These are phyloP conservation scores for Lichtheimia hyalospora DNA, from an alignment of 371 early-diverging fungal genomes.

Conservation along the genomic window DNA sequence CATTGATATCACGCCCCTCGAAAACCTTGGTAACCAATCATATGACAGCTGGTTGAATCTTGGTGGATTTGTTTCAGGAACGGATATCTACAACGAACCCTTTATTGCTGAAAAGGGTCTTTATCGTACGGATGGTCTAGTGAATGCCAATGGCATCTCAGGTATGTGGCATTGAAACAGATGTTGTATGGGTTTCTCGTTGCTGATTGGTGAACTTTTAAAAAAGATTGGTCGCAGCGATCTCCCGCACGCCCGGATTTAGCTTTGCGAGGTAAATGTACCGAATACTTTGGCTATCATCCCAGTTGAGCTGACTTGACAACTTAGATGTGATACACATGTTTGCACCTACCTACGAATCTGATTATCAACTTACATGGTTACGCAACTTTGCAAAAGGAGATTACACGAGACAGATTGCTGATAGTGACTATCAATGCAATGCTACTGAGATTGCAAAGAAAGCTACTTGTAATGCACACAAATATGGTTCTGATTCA, in stretches of 20 bases:
- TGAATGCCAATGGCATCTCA: conserved; percentile 19
- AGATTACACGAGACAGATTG: conserved; percentile 11
- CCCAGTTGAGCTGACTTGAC: too few species aligned
- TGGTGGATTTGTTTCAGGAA: conserved; percentile 13
- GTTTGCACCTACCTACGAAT: conserved; percentile 41
- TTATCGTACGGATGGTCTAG: conserved; percentile 23
- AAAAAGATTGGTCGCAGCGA: conserved; percentile 34
- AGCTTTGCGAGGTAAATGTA: conserved; percentile 19
- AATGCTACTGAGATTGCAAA: conserved; percentile 5
- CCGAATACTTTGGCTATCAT: too few species aligned
- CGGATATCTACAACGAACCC: conserved; percentile 10
- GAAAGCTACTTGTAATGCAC: conserved; percentile 10
- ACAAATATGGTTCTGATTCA: conserved; percentile 7
- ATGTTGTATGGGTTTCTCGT: neutral
- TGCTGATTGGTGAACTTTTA: neutral
- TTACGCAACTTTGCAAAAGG: conserved; percentile 40
- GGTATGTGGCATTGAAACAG: conserved; percentile 8
- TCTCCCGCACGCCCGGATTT: conserved; percentile 42
- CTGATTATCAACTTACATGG: conserved; percentile 33
- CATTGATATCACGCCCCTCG: conserved; percentile 18
- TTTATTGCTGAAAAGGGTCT: conserved; percentile 18
- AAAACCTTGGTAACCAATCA: conserved; percentile 20
- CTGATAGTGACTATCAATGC: conserved; percentile 12
- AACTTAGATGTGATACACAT: conserved; percentile 36
- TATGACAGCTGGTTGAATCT: conserved; percentile 14